phyloP scores from a whole-genome alignment of 805 yeast genomes.

The Hanseniaspora nectarophila region DNA sequence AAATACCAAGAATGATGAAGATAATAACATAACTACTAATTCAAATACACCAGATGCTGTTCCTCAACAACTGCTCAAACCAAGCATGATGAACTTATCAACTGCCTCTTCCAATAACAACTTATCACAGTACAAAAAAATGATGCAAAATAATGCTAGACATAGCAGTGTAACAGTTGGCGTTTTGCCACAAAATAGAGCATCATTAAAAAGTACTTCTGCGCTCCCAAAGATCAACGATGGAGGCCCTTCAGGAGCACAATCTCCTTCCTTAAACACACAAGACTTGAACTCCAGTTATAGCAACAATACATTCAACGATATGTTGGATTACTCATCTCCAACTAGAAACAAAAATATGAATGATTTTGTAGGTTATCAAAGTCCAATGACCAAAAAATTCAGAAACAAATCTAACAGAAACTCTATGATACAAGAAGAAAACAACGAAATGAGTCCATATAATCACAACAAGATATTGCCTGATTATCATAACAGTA shows the following conservation, averaged over 20 bases:
- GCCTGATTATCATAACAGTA: background rate
- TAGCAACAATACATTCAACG: background rate
- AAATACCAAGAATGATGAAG: background rate
- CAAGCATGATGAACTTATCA: constrained; percentile 8
- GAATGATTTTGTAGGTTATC: background rate
- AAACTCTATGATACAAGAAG: constrained; percentile 9
- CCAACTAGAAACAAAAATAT: constrained; percentile 1
- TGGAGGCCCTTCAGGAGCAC: background rate
- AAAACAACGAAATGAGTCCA: background rate
- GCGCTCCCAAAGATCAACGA: background rate
- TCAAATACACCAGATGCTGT: background rate
- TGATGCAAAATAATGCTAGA: constrained; percentile 15
- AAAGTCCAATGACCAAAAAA: background rate
- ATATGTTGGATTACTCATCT: constrained; percentile 12
- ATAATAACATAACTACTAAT: background rate
- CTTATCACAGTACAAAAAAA: constrained; percentile 13
- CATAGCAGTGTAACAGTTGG: constrained; percentile 14
- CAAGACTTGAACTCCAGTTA: background rate
- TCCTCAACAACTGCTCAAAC: background rate
- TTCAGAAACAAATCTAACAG: constrained; percentile 13
- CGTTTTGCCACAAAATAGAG: constrained; percentile 1
- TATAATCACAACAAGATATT: background rate
- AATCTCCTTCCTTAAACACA: background rate
- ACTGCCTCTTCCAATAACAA: constrained; percentile 12
- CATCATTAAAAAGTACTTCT: background rate